Evolutionary conservation across 768 basidiomycete species (phyloP), one percentile per base, ranked within the genome.

Genomic region (Mycena venus): DNA sequence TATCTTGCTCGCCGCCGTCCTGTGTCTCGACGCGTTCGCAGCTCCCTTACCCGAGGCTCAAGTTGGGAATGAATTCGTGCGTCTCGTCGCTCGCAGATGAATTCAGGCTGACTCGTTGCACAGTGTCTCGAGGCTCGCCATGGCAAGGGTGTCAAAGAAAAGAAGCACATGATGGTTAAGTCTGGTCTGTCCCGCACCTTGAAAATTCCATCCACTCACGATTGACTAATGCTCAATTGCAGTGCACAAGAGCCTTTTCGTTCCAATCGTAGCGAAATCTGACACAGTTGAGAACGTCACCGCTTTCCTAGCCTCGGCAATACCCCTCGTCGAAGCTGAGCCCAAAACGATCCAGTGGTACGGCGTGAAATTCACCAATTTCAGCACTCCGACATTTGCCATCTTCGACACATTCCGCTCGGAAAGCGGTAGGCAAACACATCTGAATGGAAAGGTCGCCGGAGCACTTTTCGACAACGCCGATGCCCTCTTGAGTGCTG

Each of bases 391-490:
- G 19, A 79, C 79, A 7, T 86, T 80, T 75, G 83, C 81, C 55
- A 83, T 85, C 69, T 85, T 87, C 80, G 85, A 86, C 73, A 83
- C 85, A 14, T 85, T 85, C 79, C 77, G 79, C 5, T 75, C 78
- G 32, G 81, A 83, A 47, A 72, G 76, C 36, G 85, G 80, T 3
- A 81, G 85, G 19, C 60, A 42, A 17, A 42, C 42, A 42, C 42
- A 42, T 42, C 42, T 42, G 15, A 42, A 42, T 42, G 42, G 42
- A 77, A 78, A 82, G 56, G 79, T 85, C 34, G 83, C 84, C 44
- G 79, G 74, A 21, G 84, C 84, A 9, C 77, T 86, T 21, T 75
- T 80, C 69, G 80, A 68, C 31, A 81, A 85, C 65, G 82, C 81
- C 10, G 75, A 78, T 15, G 72, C 70, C 32, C 76, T 85, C 38